Base-by-base conservation (phyloP, 768 basidiomycete genomes). In the Tylopilus felleus region DNA sequence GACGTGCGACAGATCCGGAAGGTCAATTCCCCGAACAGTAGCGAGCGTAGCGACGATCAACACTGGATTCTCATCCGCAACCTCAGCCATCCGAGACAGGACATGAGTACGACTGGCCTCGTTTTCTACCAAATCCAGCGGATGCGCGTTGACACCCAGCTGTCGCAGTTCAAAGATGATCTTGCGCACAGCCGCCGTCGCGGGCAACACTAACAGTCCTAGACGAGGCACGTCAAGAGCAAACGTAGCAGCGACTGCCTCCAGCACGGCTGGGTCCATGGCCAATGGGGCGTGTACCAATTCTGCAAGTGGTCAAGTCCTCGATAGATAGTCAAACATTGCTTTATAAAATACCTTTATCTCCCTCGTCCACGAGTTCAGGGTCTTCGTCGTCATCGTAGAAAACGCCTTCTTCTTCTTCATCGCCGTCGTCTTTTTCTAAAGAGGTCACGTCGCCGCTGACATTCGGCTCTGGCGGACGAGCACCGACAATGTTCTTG, bases 1-100 rank as follows among this genome's bases (percentile, higher is more conserved):
- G 19, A 91, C 88, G 64, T 90, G 89, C 44, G 80, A 80, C 60
- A 91, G 73, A 56, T 77, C 77, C 10, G 83, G 84, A 48, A 91
- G 68, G 71, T 92, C 88, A 46, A 92, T 69, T 25, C 89, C 89
- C 45, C 90, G 83, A 33, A 80, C 82, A 19, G 84, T 84, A 17
- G 87, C 85, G 22, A 81, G 71, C 1, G 88, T 90, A 14, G 80
- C 77, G 38, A 92, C 85, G 29, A 92, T 74, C 62, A 91, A 65
- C 22, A 70, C 80, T 22, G 88, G 85, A 61, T 80, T 78, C 61
- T 79, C 80, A 35, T 75, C 68, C 29, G 66, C 56, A 40, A 42
- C 60, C 27, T 55, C 69, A 8, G 63, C 51, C 46, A 45, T 70
- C 51, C 73, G 72, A 8, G 69, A 65, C 27, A 80, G 60, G 23